Evolutionary conservation across 2,329 filamentous ascomycete species (phyloP), one percentile per base, ranked within the genome.

Genomic region (Incumbomyces delicatus): DNA sequence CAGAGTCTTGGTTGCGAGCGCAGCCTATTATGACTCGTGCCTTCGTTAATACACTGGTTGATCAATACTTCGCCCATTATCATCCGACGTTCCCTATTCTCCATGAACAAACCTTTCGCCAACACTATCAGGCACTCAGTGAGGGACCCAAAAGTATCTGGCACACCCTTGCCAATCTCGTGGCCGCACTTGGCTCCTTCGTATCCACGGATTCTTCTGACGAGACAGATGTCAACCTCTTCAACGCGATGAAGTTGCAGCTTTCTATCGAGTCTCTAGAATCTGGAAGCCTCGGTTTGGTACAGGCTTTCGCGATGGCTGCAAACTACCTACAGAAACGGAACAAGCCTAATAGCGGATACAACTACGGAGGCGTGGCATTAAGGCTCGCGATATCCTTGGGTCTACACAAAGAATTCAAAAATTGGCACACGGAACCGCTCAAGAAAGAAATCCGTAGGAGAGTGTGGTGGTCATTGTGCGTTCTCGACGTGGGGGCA

Each of bases 41-140:
- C 16, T 34, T 54, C 7, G 47, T 50, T 6, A 47, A 52, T 32
- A 49, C 31, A 13, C 47, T 54, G 12, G 38, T 54, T 47, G 48
- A 54, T 37, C 73, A 74, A 0, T 78, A 77, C 59, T 78, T 78
- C 46, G 61, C 65, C 17, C 75, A 73, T 68, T 77, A 77, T 44
- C 75, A 78, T 51, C 73, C 75, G 0, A 73, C 72, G 45, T 78
- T 77, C 40, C 73, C 75, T 0, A 66, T 78, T 11, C 53, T 78
- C 1, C 72, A 77, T 51, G 66, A 72, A 3, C 62, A 66, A 50
- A 58, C 63, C 10, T 70, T 70, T 51, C 66, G 67, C 18, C 63
- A 67, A 46, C 61, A 66, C 27, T 69, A 70, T 47, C 62, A 63
- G 12, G 60, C 34, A 20, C 39, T 52, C 11, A 49, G 42, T 40